Evolutionary conservation across 371 early-diverging fungal species (phyloP), one percentile per base, ranked within the genome.

Genomic region (Lichtheimia ornata): DNA sequence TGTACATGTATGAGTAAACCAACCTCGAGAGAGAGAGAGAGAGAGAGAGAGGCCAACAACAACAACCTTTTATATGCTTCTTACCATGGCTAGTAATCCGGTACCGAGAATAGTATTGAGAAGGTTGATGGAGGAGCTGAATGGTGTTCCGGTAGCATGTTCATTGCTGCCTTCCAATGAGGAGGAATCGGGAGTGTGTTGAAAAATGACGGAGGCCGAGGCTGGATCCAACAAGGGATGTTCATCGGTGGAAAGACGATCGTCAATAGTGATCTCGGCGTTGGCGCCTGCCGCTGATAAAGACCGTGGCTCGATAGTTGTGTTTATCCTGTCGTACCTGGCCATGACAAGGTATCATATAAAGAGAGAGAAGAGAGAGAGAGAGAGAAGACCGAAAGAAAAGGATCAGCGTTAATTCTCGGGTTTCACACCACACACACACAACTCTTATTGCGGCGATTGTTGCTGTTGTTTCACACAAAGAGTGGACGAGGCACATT

Each of bases 81-180:
- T 13, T 84, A 89, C 89, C 98, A 98, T 97, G 40, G 97, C 97
- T 43, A 98, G 84, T 93, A 97, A 93, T 7, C 98, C 98, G n/a
- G 94, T 85, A 11, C 98, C 98, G 17, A 98, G 76, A 63, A 98
- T 96, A 0, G 97, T 98, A 67, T 98, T 98, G 41, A 90, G 77
- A 28, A 98, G 77, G 65, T 96, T 97, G 65, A 94, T 83, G 22
- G 75, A 58, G 24, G 68, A 70, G 58, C 82, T 79, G 1, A 67
- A 27, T 2, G 71, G 59, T 3, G 79, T 70, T 1, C 79, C 82
- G 11, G 67, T 56, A 7, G 53, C 58, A 51, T 25, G 49, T 18
- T 57, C 45, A 17, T 69, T 12, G 14, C n/a, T 12, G 14, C n/a
- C 69, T 13, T 56, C 53, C 24, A 27, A 41, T 5, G 40, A 4